Evolutionary conservation across 495 filamentous ascomycete species (phyloP).

Genomic region (Xanthoparmelia taractica): DNA sequence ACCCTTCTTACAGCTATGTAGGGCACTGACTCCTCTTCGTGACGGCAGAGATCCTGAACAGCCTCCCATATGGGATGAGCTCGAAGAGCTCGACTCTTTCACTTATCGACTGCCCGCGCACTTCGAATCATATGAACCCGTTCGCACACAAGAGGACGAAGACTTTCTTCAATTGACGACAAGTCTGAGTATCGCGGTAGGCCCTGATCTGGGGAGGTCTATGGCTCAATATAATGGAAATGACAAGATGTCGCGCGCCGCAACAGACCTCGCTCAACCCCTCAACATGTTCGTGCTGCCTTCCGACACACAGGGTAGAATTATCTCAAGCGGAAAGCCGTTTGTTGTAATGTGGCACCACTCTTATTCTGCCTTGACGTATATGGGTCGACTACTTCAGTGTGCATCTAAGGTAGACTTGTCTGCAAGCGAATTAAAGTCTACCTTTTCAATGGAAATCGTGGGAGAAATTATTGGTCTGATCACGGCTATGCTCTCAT

Average conservation of each 20-base stretch:
- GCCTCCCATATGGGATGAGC: constrained; percentile 42
- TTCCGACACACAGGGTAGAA: constrained; percentile 58
- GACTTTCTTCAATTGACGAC: constrained; percentile 52
- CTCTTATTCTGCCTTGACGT: constrained; percentile 66
- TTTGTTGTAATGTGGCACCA: constrained; percentile 61
- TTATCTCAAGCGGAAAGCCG: constrained; percentile 59
- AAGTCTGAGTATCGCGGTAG: constrained; percentile 47
- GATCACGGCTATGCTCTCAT: constrained; percentile 48
- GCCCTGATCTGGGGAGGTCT: constrained; percentile 22
- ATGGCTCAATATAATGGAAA: neutral
- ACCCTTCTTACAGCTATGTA: constrained; percentile 66
- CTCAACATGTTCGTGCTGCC: constrained; percentile 32
- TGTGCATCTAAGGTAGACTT: constrained; percentile 34
- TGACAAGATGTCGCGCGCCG: constrained; percentile 2
- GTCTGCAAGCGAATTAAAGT: constrained; percentile 34
- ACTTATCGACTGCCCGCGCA: constrained; percentile 60
- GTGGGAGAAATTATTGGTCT: constrained; percentile 58
- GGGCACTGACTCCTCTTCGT: constrained; percentile 43
- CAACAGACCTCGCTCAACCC: neutral
- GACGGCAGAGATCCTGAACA: constrained; percentile 44
- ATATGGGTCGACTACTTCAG: constrained; percentile 68
- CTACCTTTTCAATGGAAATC: constrained; percentile 36
- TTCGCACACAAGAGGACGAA: constrained; percentile 75
- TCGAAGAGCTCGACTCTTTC: constrained; percentile 59
- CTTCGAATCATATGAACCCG: constrained; percentile 63